Evolutionary conservation across 495 filamentous ascomycete genomes (phyloP).

Genomic region (Patellaria atrata): DNA sequence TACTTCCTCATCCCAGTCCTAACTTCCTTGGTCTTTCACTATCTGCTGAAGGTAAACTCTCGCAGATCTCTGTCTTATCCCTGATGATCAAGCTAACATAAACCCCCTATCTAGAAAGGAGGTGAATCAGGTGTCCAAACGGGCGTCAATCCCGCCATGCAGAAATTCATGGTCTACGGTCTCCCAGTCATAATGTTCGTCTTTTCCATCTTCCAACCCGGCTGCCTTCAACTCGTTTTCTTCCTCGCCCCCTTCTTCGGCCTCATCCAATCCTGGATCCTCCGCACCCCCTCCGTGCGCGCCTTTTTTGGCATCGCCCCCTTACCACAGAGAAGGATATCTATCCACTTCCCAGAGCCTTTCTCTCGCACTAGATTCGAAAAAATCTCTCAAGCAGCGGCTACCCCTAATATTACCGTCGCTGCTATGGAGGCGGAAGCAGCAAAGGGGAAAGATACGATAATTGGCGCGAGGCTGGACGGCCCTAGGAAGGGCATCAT

Average conservation of each 20-base stretch:
- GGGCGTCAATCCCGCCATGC: conserved; percentile 27
- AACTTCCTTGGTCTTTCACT: conserved; percentile 35
- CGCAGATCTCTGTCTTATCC: neutral
- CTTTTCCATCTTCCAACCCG: conserved; percentile 51
- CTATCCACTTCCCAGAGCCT: too few species aligned
- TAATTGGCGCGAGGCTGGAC: too few species aligned
- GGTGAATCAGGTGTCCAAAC: conserved; percentile 33
- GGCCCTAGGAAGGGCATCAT: too few species aligned
- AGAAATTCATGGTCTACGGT: conserved; percentile 38
- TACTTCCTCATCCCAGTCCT: conserved; percentile 52
- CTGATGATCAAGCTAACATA: conserved; percentile 5
- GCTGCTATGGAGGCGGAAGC: too few species aligned
- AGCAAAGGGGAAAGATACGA: too few species aligned
- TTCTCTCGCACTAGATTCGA: too few species aligned
- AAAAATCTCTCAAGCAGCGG: too few species aligned
- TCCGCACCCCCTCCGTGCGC: conserved; percentile 38
- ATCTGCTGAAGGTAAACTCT: conserved; percentile 42
- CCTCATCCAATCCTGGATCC: conserved; percentile 39
- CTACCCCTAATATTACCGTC: too few species aligned
- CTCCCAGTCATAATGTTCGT: conserved; percentile 47
- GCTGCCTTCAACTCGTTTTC: conserved; percentile 62
- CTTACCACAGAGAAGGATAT: conserved; percentile 19
- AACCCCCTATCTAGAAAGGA: conserved; percentile 32
- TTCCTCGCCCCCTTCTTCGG: conserved; percentile 39
- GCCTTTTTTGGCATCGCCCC: conserved; percentile 38